These are phyloP conservation scores for Lactarius trivialis DNA, from an alignment of 768 basidiomycete genomes.

Conservation along the genomic window DNA sequence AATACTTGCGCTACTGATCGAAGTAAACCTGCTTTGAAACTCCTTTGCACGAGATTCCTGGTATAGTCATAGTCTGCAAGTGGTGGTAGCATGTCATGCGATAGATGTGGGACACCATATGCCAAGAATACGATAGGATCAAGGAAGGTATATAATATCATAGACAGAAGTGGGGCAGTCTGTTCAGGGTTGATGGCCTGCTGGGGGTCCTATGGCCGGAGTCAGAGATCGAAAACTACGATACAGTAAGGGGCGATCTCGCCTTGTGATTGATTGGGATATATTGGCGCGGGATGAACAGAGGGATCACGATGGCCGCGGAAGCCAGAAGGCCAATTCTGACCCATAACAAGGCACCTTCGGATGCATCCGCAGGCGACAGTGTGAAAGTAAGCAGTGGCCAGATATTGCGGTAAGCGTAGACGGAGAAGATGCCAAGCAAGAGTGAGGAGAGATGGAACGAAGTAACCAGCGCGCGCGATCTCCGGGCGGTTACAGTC, in stretches of 20 bases:
- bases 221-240: background rate
- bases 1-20: background rate
- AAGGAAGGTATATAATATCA: conserved; percentile 45
- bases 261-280: conserved; percentile 51
- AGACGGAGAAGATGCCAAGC: conserved; percentile 42
- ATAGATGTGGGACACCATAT: conserved; percentile 39
- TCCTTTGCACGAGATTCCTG: conserved; percentile 31
- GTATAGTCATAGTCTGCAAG: conserved; percentile 43
- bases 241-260: background rate
- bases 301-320: conserved; percentile 44
- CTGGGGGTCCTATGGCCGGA: conserved; percentile 25
- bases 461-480: conserved; percentile 24
- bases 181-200: conserved; percentile 28
- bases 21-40: conserved; percentile 29
- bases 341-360: conserved; percentile 47
- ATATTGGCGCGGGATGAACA: conserved; percentile 51
- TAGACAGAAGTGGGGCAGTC: conserved; percentile 29
- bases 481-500: conserved; percentile 14
- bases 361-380: conserved; percentile 41
- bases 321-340: conserved; percentile 42
- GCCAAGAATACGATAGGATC: conserved; percentile 44
- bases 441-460: conserved; percentile 45
- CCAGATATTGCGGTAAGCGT: conserved; percentile 52
- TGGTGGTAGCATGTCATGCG: conserved; percentile 39
- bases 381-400: conserved; percentile 52